Base-by-base conservation (phyloP, 345 rosid species). In the Cardamine chenopodiifolia region DNA sequence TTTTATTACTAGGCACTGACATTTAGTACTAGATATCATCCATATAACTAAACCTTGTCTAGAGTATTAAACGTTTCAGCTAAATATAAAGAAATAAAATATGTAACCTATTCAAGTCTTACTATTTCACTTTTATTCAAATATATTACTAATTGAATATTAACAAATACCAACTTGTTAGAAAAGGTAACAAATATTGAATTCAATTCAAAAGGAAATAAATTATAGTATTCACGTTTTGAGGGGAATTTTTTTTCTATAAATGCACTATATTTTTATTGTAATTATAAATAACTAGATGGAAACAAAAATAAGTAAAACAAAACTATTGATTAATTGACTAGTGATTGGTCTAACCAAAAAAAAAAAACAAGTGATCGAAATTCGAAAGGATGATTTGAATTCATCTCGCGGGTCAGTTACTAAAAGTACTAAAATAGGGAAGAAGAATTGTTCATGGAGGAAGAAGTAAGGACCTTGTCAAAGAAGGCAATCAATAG, bases 401-500 rank as follows among this genome's bases (percentile, higher is more conserved):
- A 57, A 56, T 2, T 11, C 0, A 69, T 25, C 53, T 54, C 7
- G 53, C 26, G 52, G 62, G 28, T 68, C 1, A 0, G 40, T 71
- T 61, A 49, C 8, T n/a, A 9, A 49, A 63, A 62, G 20, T 23
- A 54, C 12, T 2, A 29, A 54, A 73, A 39, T 11, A 62, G 56
- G 5, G 35, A 52, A 53, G 66, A 74, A 65, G 39, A 44, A n/a
- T 65, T 73, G 22, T 65, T 15, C 15, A 28, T 9, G 20, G 65
- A 34, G 52, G 66, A 65, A 74, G 65, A 55, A 73, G 19, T 18
- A 28, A 48, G 26, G 73, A 75, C 13, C 79, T 67, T 75, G 68
- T 68, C 79, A 60, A 75, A 22, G 74, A 68, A 68, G 62, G 11
- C 55, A 68, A 68, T 57, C 61, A 29, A 67, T 75, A 39, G 26